Evolutionary conservation across 2,329 filamentous ascomycete species (phyloP).

Genomic region (Fusarium pseudoanthophilum): DNA sequence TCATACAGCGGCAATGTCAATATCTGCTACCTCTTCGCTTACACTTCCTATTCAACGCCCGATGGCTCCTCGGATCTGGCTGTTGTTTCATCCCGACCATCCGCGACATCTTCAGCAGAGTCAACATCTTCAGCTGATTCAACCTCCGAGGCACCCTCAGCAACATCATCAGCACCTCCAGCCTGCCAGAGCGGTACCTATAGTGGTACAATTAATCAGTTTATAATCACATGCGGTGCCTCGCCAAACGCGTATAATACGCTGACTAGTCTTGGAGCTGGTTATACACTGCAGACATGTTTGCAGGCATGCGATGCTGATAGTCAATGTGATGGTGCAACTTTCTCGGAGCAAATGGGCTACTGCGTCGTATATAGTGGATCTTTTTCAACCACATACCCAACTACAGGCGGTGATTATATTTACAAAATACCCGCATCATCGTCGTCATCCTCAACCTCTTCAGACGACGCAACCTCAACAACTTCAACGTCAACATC

Average conservation of each 20-base stretch:
- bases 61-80: neutral
- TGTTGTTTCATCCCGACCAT: neutral
- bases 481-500: neutral
- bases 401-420: accelerated
- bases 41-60: neutral
- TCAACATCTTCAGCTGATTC: too few relatives aligned
- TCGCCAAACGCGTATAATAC: accelerated
- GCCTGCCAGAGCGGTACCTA: neutral
- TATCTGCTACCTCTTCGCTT: neutral
- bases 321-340: neutral
- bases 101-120: too few relatives aligned
- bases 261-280: accelerated
- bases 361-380: accelerated
- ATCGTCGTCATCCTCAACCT: neutral
- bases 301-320: neutral
- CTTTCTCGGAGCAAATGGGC: accelerated
- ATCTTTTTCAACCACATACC: too few relatives aligned
- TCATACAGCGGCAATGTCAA: neutral
- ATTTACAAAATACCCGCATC: neutral
- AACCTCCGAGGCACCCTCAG: neutral
- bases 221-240: neutral
- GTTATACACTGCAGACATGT: neutral
- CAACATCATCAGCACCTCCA: neutral
- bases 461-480: neutral
- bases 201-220: neutral